Evolutionary conservation across 345 rosid genomes (phyloP), one percentile per base, ranked within the genome.

Genomic region (Kernera saxatilis): DNA sequence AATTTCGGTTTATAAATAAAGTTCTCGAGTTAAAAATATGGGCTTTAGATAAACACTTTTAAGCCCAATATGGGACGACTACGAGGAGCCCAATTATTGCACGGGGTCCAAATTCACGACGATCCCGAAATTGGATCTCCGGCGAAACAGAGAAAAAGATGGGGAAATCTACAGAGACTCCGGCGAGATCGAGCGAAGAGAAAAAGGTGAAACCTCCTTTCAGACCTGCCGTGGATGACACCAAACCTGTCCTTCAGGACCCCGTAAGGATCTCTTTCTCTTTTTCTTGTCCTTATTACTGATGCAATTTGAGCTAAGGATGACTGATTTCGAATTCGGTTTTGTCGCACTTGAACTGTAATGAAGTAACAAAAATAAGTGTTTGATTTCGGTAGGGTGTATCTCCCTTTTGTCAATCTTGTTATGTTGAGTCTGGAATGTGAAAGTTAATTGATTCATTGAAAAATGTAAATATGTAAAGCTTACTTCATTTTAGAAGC

Each of bases 231-330:
- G 49, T 71, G 8, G 97, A 90, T 39, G 92, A 88, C 74, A 81
- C 97, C 41, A 90, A 90, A 61, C 92, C 94, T 58, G 65, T 83
- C 30, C 88, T 90, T 58, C 87, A 84, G 68, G 97, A 90, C 54
- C 92, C 94, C 0, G 94, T 90, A 81, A 75, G 56, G 6, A 73
- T 18, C 27, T 15, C 29, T 69, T 18, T 60, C 18, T 58, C 67
- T 45, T 22, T 67, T 37, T 36, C 15, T 52, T 37, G 15, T 12
- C 40, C 5, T 26, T 67, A 49, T 33, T 21, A 18, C 1, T n/a
- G 37, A 25, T 54, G 43, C 12, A 7, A 43, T 8, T 53, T 67
- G 62, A 26, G 40, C 48, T 64, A 11, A 25, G 51, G 36, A 51
- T 36, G 8, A 66, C 51, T 68, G 32, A 4, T 54, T 54, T 53